Conservation (phyloP, 768 basidiomycete species). For the Pholiota microspora region DNA sequence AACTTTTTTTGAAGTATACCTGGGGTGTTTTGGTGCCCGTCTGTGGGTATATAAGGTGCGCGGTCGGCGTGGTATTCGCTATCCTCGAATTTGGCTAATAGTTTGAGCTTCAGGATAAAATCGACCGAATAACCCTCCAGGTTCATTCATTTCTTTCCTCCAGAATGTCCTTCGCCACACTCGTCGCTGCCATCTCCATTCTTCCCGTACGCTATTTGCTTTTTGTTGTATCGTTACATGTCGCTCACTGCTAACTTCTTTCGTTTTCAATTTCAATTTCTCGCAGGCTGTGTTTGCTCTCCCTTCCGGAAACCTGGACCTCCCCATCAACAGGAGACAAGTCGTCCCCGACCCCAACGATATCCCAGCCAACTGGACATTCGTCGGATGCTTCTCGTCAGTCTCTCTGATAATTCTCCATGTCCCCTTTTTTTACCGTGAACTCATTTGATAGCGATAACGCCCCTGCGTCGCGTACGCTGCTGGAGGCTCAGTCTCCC, state of each 20-base stretch:
- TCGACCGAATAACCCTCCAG: neutral
- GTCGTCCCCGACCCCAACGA: neutral
- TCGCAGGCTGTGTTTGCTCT: neutral
- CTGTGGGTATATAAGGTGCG: neutral
- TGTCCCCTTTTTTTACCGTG: neutral
- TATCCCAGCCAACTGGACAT: conserved; percentile 10
- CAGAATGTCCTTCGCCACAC: neutral
- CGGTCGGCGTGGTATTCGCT: neutral
- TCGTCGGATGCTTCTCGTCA: conserved; percentile 14
- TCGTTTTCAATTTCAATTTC: too few relatives aligned
- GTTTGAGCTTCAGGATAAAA: neutral
- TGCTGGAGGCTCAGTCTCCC: conserved; percentile 12
- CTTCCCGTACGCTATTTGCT: neutral
- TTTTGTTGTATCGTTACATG: neutral
- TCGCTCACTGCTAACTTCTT: too few relatives aligned
- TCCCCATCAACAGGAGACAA: neutral
- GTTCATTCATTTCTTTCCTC: neutral
- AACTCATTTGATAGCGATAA: conserved; percentile 11
- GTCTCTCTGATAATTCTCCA: neutral
- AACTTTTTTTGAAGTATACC: too few relatives aligned
- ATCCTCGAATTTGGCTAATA: neutral
- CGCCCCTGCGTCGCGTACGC: conserved; percentile 12
- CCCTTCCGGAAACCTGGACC: neutral
- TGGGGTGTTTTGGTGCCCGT: too few relatives aligned
- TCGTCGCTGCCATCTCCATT: neutral